phyloP scores from a whole-genome alignment of 1,139 yeast genomes.

The Pichia cactophila region DNA sequence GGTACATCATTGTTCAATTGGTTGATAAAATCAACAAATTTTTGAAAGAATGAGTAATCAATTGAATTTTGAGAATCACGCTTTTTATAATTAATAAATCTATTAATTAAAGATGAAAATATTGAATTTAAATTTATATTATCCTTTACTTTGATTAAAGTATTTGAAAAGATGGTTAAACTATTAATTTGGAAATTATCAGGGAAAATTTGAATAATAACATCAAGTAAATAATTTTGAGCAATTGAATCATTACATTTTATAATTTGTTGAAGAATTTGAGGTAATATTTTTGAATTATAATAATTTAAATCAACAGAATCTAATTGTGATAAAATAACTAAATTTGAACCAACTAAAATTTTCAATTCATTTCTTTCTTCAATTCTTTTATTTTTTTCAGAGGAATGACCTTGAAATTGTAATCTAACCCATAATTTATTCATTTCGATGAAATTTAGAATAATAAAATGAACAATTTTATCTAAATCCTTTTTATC shows the following conservation, averaged over 20 bases:
- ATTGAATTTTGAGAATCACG: slow-evolving; percentile 20
- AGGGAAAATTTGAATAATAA: slow-evolving; percentile 87
- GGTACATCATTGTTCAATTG: slow-evolving; percentile 50
- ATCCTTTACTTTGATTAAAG: slow-evolving; percentile 53
- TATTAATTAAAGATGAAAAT: slow-evolving; percentile 60
- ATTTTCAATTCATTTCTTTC: slow-evolving; percentile 89
- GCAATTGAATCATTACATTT: slow-evolving; percentile 91
- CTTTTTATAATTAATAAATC: slow-evolving; percentile 50
- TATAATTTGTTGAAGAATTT: slow-evolving; percentile 79
- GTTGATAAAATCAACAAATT: slow-evolving; percentile 59
- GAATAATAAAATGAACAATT: slow-evolving; percentile 58
- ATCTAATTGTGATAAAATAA: slow-evolving; percentile 78
- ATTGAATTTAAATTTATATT: slow-evolving; percentile 61
- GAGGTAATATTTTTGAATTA: slow-evolving; percentile 61
- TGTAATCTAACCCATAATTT: slow-evolving; percentile 94
- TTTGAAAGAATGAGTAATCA: slow-evolving; percentile 38
- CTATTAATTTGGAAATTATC: slow-evolving; percentile 84
- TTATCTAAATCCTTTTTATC: slow-evolving; percentile 11
- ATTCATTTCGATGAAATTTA: slow-evolving; percentile 94
- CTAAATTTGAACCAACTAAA: slow-evolving; percentile 87
- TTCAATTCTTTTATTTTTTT: slow-evolving; percentile 60
- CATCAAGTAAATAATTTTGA: slow-evolving; percentile 85
- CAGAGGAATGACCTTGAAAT: slow-evolving; percentile 90
- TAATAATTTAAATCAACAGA: slow-evolving; percentile 63
- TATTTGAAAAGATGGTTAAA: slow-evolving; percentile 54